Percentiles rank a stretch among this genome's conserved stretches.
Evolutionary conservation across 305 asterid species (phyloP).

Genomic region (Fraxinus latifolia): DNA sequence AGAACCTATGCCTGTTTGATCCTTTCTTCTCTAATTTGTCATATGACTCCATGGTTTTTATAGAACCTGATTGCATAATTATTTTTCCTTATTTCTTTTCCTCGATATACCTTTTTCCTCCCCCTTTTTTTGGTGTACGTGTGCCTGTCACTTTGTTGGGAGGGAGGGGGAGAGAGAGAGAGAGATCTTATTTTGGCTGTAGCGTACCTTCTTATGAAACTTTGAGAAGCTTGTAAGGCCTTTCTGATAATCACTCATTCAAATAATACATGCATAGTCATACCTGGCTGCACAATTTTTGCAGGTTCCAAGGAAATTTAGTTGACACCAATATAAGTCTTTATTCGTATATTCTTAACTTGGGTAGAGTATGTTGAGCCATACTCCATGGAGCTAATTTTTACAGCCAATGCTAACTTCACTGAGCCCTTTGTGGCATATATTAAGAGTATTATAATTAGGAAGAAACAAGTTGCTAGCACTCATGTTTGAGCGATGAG

Average conservation of each 20-base stretch:
- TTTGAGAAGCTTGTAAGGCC: not conserved
- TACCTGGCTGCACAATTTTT: not conserved
- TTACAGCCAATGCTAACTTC: not conserved
- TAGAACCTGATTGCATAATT: not conserved
- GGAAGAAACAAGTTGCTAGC: not conserved
- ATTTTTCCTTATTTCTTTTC: not conserved
- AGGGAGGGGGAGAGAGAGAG: not conserved
- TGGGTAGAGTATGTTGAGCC: not conserved
- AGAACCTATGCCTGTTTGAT: slow-evolving; percentile 12
- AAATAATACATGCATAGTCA: not conserved
- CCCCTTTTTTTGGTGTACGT: not conserved
- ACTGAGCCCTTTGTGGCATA: not conserved
- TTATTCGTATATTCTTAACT: not conserved
- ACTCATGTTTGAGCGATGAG: not conserved
- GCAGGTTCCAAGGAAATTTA: not conserved
- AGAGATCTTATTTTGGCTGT: not conserved
- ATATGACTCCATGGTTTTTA: not conserved
- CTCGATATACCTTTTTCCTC: not conserved
- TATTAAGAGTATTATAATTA: not conserved
- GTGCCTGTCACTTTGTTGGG: not conserved
- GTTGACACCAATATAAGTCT: not conserved
- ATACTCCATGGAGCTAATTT: not conserved
- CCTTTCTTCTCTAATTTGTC: not conserved
- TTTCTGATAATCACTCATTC: not conserved
- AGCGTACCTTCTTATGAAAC: not conserved